phyloP scores from a whole-genome alignment of 2,329 filamentous ascomycete genomes.

The Metarhizium rileyi region DNA sequence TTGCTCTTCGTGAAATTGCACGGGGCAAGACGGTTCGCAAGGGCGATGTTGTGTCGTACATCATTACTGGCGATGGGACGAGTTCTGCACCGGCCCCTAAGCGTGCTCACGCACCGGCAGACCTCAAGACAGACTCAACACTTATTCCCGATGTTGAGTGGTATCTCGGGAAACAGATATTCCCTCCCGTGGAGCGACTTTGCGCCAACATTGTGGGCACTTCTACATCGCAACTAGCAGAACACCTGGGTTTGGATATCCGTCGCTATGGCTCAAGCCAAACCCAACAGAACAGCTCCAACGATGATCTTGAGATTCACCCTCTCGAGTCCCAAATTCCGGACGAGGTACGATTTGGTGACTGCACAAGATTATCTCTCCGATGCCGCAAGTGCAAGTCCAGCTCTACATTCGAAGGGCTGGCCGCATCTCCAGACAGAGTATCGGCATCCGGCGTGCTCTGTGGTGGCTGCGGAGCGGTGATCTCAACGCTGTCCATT shows the following conservation, averaged over 20 bases:
- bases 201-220: slow-evolving; percentile 94
- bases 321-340: slow-evolving; percentile 92
- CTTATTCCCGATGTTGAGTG: slow-evolving; percentile 90
- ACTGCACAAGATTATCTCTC: slow-evolving; percentile 66
- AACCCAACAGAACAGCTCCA: slow-evolving; percentile 37
- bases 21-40: slow-evolving; percentile 82
- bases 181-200: slow-evolving; percentile 93
- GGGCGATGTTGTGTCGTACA: slow-evolving; percentile 93
- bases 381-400: slow-evolving; percentile 75
- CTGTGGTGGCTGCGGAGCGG: slow-evolving; percentile 59
- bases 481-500: slow-evolving; percentile 61
- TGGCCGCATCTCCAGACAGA: slow-evolving; percentile 46
- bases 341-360: slow-evolving; percentile 79
- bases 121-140: slow-evolving; percentile 65
- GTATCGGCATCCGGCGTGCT: slow-evolving; percentile 66
- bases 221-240: slow-evolving; percentile 78
- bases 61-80: slow-evolving; percentile 70
- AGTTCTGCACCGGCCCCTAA: slow-evolving; percentile 67
- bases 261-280: slow-evolving; percentile 60
- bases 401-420: slow-evolving; percentile 64
- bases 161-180: slow-evolving; percentile 96
- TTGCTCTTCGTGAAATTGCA: slow-evolving; percentile 78
- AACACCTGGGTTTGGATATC: slow-evolving; percentile 86
- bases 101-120: slow-evolving; percentile 77
- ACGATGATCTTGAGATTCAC: slow-evolving; percentile 63